phyloP scores from a whole-genome alignment of 768 basidiomycete species.

The Rhodotorula graminis region DNA sequence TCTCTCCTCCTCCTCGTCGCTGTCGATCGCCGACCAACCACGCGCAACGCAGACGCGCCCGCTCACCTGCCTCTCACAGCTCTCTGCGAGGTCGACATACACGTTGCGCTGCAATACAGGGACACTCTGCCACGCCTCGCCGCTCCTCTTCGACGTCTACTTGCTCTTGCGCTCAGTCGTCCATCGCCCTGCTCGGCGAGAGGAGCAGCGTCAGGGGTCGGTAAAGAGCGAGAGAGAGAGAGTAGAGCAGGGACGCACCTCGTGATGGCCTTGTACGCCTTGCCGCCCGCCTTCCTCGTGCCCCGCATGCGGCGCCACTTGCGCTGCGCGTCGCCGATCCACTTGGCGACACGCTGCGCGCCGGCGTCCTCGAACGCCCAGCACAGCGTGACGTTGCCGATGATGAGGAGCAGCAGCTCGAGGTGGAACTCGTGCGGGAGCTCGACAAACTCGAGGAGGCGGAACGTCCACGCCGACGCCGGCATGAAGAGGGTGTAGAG shows the following conservation, averaged over 20 bases:
- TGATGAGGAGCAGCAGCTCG: slow-evolving; percentile 63
- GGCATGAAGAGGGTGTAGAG: slow-evolving; percentile 63
- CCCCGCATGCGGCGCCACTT: slow-evolving; percentile 42
- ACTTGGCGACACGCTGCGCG: slow-evolving; percentile 41
- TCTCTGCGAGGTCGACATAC: neutral
- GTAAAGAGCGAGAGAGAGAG: too few relatives aligned
- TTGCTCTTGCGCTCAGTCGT: neutral
- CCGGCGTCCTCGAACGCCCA: slow-evolving; percentile 60
- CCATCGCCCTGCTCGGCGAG: neutral
- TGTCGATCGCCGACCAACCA: neutral
- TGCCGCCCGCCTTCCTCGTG: slow-evolving; percentile 59
- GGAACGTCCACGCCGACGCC: slow-evolving; percentile 59
- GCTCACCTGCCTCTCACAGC: too few relatives aligned
- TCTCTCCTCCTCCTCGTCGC: too few relatives aligned
- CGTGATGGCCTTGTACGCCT: slow-evolving; percentile 80
- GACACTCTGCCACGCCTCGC: too few relatives aligned
- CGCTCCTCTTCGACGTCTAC: too few relatives aligned
- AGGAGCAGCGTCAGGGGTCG: too few relatives aligned
- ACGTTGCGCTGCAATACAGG: neutral
- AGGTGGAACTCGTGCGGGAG: slow-evolving; percentile 65
- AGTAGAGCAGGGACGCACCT: slow-evolving; percentile 43
- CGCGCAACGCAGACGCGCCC: neutral
- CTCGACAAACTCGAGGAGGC: slow-evolving; percentile 69
- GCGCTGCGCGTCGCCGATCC: slow-evolving; percentile 44
- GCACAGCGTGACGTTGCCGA: slow-evolving; percentile 66